Base-by-base conservation (phyloP, 2,329 filamentous ascomycete species). In the Metarhizium humberi region DNA sequence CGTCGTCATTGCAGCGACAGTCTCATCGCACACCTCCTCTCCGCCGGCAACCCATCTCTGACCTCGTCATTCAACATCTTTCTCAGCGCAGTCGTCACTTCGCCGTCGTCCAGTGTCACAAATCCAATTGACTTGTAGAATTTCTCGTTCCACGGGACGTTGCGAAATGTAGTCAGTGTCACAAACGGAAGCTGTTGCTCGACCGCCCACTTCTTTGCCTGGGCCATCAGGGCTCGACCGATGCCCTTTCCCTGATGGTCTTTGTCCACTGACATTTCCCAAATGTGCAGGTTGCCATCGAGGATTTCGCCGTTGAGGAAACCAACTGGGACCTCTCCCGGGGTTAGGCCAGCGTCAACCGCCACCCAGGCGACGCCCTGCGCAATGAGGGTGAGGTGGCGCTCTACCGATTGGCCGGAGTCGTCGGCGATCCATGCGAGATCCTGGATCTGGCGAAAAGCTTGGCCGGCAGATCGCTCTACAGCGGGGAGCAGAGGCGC, bases 351-450 rank as follows among this genome's bases (percentile, higher is more conserved):
- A 13, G 18, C n/a, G 38, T 52, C 54, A 13, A 56, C 53, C 2
- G 58, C 57, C 5, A 57, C 55, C 55, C 52, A 58, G 3, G 55
- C 56, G 18, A 56, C 53, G 7, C 58, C 57, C 29, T 16, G 47
- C 6, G 34, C 14, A 16, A 60, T 51, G 3, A 60, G 53, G 6
- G 55, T 38, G 6, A 53, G 49, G 42, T 60, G 58, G 46, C 55
- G 51, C 50, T 52, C 48, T 32, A 47, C 38, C 3, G 53, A 54
- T 46, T 60, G 57, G 13, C 32, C 48, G 4, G 51, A 40, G 13
- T 58, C 58, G 55, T 58, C 38, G 13, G 57, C 56, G 29, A 58
- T 49, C 55, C 55, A 58, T 6, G 56, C 50, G 32, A 59, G 54
- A 43, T 53, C 47, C 6, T 52, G 56, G 50, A 57, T 55, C 32